Evolutionary conservation across 2,329 filamentous ascomycete species (phyloP).

Genomic region (Fusarium tjaetaba): DNA sequence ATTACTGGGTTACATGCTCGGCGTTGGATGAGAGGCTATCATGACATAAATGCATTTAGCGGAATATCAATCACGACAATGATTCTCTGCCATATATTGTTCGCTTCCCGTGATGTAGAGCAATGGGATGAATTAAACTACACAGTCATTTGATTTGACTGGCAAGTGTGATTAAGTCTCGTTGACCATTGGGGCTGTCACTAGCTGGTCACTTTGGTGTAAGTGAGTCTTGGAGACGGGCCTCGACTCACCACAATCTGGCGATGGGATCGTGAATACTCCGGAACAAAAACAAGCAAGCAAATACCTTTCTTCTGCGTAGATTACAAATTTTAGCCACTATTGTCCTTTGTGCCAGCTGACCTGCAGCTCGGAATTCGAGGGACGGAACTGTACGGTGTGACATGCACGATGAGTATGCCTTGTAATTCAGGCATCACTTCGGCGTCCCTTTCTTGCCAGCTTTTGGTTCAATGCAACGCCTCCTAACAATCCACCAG

Average conservation of each 20-base stretch:
- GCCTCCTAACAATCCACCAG: slow-evolving; percentile 33
- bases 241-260: background rate
- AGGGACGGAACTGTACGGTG: slow-evolving; percentile 13
- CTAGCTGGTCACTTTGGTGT: background rate
- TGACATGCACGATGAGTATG: slow-evolving; percentile 37
- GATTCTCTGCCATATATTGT: slow-evolving; percentile 11
- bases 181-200: background rate
- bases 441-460: slow-evolving; percentile 42
- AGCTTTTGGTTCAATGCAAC: slow-evolving; percentile 42
- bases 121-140: background rate
- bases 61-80: slow-evolving; percentile 42
- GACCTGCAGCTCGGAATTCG: slow-evolving; percentile 18
- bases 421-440: slow-evolving; percentile 41
- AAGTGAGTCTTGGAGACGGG: background rate
- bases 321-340: background rate
- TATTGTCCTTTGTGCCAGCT: slow-evolving; percentile 11
- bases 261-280: background rate
- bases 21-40: slow-evolving; percentile 43
- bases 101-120: background rate
- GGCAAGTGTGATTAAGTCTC: background rate
- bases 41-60: slow-evolving; percentile 34
- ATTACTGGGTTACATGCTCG: slow-evolving; percentile 39
- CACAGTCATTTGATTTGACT: too few relatives aligned
- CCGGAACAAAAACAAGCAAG: background rate
- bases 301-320: background rate